These are phyloP conservation scores for Nicotiana otophora DNA, from an alignment of 257 asterid genomes.

Conservation along the genomic window DNA sequence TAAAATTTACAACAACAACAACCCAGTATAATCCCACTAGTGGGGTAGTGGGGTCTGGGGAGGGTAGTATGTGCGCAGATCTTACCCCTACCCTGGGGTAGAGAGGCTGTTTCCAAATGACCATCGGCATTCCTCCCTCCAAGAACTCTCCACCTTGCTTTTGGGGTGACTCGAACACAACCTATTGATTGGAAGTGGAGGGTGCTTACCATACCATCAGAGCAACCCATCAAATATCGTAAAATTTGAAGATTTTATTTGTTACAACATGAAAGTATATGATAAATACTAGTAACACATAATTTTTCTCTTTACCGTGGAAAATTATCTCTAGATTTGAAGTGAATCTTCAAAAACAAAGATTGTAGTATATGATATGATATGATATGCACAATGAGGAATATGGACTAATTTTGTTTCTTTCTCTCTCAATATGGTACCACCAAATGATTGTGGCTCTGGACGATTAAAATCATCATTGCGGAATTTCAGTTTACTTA, in stretches of 20 bases:
- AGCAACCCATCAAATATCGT: background rate
- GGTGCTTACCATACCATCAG: no score
- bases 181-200: no score
- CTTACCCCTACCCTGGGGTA: no score
- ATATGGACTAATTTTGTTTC: slow-evolving; percentile 27
- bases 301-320: background rate
- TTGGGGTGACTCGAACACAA: no score
- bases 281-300: background rate
- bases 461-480: slow-evolving; percentile 35
- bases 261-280: background rate
- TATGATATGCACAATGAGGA: background rate
- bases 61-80: no score
- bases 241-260: background rate
- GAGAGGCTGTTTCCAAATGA: no score
- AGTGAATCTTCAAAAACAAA: background rate
- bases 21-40: no score
- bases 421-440: slow-evolving; percentile 33
- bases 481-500: slow-evolving; percentile 58
- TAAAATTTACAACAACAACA: no score
- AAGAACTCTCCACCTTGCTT: no score
- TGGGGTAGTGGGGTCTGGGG: no score
- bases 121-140: no score
- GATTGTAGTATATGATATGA: no score
- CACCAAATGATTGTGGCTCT: slow-evolving; percentile 39
- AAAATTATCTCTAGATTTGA: background rate